A percentile compares a stretch with the other conserved stretches of the same genome.
Evolutionary conservation across 306 rosid genomes (phyloP).

Genomic region (Prunus dulcis): DNA sequence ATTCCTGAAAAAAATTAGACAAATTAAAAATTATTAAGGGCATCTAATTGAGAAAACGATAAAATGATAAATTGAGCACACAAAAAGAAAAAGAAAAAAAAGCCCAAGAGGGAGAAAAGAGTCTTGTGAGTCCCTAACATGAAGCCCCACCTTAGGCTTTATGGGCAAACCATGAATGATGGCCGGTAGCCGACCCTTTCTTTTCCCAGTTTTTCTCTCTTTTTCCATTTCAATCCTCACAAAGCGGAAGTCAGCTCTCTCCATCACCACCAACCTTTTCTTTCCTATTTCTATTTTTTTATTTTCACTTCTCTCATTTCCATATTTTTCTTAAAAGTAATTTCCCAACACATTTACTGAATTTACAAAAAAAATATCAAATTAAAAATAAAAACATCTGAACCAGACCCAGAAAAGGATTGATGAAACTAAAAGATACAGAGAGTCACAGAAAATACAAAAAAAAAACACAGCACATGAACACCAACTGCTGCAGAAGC

Average conservation of each 20-base stretch:
- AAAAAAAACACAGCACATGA: background rate
- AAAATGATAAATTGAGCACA: background rate
- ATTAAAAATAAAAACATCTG: background rate
- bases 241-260: constrained; percentile 49
- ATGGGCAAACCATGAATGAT: constrained; percentile 38
- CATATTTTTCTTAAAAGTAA: constrained; percentile 1
- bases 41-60: too few species aligned
- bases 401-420: constrained; percentile 7
- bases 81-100: background rate
- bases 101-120: background rate
- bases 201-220: constrained; percentile 13
- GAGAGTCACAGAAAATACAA: background rate
- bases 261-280: constrained; percentile 42
- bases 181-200: constrained; percentile 60
- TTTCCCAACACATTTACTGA: background rate
- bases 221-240: constrained; percentile 40
- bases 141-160: constrained; percentile 43
- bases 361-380: background rate
- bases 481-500: background rate
- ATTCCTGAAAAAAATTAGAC: too few species aligned
- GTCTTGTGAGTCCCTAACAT: constrained; percentile 9
- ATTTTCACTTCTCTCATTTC: background rate
- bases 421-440: background rate
- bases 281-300: background rate
- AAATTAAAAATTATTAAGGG: too few species aligned